Evolutionary conservation across 2,329 filamentous ascomycete genomes (phyloP), one percentile per base, ranked within the genome.

Genomic region (Diaporthe citrichinensis): DNA sequence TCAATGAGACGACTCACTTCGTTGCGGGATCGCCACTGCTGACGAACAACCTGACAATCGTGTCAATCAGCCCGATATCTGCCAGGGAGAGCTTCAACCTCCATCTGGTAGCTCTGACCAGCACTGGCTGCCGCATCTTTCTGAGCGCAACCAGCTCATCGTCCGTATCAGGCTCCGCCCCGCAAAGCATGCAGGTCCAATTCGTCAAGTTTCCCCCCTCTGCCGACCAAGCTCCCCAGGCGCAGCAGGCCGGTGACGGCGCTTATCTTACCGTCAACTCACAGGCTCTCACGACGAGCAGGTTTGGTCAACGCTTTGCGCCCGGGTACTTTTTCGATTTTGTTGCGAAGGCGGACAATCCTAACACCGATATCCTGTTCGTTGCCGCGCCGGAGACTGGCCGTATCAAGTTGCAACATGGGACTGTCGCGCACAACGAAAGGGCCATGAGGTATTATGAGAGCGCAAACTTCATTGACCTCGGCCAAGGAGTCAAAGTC

Each of bases 121-220:
- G 93, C 75, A 97, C 95, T 0, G 97, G 97, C 28, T 98, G 96
- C 82, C 92, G 97, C 31, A 91, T 99, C 6, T 98, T 97, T 83
- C 89, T 99, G 72, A 98, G 95, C 81, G 95, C 96, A 7, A 98
- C 95, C 0, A 94, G 93, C 78, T 93, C 95, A 25, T 91, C 92
- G 2, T 94, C 90, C 31, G 88, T 90, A 28, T 89, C 90, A 10
- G 92, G 89, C 75, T 83, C 88, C 75, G 92, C 94, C 0, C 96
- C 97, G 0, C 96, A 94, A 79, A 98, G 95, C 84, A 98, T 99
- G 95, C 96, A 98, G 84, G 92, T 98, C n/a, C 94, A 97, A 79
- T 97, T 98, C 81, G 95, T 99, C 84, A 97, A 97, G 82, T 98
- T 98, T 76, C 97, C 97, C 1, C 97, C 97, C 0, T 73, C 73